phyloP scores from a whole-genome alignment of 192 early-diverging fungal genomes.

The Backusella australiensis region DNA sequence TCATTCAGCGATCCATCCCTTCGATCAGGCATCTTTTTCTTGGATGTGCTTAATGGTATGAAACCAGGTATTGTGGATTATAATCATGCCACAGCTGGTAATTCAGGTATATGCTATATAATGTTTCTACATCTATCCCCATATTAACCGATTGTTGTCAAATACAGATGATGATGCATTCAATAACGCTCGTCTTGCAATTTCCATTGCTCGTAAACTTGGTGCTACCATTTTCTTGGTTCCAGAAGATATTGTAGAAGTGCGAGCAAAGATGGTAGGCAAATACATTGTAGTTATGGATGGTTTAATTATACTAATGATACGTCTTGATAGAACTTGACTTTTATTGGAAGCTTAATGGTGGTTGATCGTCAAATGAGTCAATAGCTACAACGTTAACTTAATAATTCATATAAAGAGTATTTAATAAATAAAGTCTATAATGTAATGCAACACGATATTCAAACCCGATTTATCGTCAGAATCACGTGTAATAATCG shows the following conservation, averaged over 20 bases:
- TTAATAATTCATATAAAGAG: background rate
- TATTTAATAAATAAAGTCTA: too few species aligned
- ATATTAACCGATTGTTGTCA: background rate
- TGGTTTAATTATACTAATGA: constrained; percentile 1
- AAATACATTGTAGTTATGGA: background rate
- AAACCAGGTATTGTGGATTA: constrained; percentile 92
- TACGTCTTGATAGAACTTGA: constrained; percentile 68
- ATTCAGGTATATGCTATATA: constrained; percentile 38
- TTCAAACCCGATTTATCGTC: too few species aligned
- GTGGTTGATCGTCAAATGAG: constrained; percentile 55
- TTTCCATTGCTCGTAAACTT: constrained; percentile 97
- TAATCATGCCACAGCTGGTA: constrained; percentile 72
- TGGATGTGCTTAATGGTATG: constrained; percentile 92
- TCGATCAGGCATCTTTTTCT: constrained; percentile 78
- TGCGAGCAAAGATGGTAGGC: constrained; percentile 91
- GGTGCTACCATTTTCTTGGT: constrained; percentile 99
- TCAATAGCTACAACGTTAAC: background rate
- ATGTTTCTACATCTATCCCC: background rate
- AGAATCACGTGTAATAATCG: background rate
- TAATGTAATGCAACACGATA: background rate
- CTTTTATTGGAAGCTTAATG: constrained; percentile 95
- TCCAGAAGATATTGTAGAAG: constrained; percentile 98
- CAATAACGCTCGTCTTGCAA: constrained; percentile 94
- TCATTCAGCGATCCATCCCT: constrained; percentile 86
- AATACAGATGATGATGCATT: constrained; percentile 79